Evolutionary conservation across 139 green algal species (phyloP).

Genomic region (Haematococcus lacustris): DNA sequence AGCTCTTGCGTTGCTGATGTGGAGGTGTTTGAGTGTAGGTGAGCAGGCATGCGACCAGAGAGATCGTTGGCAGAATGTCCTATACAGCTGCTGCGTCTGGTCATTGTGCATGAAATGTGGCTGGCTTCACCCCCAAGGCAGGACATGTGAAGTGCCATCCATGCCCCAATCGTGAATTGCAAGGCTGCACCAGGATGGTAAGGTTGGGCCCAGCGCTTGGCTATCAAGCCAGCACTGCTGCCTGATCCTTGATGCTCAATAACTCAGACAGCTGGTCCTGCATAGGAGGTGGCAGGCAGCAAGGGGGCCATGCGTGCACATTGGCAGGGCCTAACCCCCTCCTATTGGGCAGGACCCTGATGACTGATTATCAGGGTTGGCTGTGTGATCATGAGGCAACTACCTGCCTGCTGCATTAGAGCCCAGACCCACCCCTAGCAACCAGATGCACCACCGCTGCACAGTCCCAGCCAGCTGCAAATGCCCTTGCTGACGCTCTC

Average conservation of each 20-base stretch:
- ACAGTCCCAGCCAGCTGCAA: background rate
- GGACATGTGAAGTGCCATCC: background rate
- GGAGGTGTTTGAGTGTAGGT: no score
- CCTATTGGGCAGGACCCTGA: background rate
- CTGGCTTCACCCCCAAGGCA: background rate
- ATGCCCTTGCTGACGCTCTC: background rate
- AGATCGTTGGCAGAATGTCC: no score
- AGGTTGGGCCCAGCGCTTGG: no score
- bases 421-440: background rate
- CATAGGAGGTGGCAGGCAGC: background rate
- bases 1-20: no score
- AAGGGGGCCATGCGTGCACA: background rate
- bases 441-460: background rate
- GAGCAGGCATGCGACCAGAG: no score
- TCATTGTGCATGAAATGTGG: background rate
- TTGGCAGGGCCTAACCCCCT: background rate
- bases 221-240: constrained; percentile 3
- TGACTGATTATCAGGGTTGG: background rate
- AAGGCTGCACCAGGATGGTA: no score
- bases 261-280: constrained; percentile 6
- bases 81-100: background rate
- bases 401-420: no score
- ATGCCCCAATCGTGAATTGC: background rate
- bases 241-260: constrained; percentile 5
- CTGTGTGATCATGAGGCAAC: background rate